phyloP scores from a whole-genome alignment of 1,139 yeast genomes.

The Lodderomyces elongisporus region DNA sequence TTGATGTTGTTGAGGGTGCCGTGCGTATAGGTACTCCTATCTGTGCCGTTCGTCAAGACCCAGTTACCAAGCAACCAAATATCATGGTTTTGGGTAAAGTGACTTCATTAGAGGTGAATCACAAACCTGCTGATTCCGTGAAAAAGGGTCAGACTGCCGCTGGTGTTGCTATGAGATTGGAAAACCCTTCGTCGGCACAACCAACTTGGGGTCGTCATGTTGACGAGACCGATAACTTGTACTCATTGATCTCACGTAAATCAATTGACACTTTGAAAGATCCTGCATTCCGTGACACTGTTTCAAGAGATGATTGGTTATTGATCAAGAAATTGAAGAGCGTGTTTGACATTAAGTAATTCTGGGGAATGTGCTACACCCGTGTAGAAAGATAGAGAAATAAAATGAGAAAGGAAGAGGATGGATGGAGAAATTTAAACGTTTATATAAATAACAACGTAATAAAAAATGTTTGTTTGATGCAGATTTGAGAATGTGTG shows the following conservation, averaged over 20 bases:
- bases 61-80: slow-evolving; percentile 71
- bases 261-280: slow-evolving; percentile 97
- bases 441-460: too few species aligned
- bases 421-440: not conserved
- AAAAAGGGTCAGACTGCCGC: slow-evolving; percentile 95
- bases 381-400: slow-evolving; percentile 1
- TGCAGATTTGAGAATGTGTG: too few species aligned
- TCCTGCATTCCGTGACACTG: slow-evolving; percentile 93
- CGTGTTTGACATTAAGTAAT: slow-evolving; percentile 66
- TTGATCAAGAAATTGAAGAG: slow-evolving; percentile 85
- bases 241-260: slow-evolving; percentile 81
- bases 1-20: slow-evolving; percentile 89
- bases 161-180: slow-evolving; percentile 98
- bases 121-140: slow-evolving; percentile 71
- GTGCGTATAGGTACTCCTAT: slow-evolving; percentile 92
- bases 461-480: too few species aligned
- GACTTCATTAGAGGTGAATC: slow-evolving; percentile 88
- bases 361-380: slow-evolving; percentile 18
- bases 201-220: slow-evolving; percentile 99
- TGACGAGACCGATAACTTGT: slow-evolving; percentile 83
- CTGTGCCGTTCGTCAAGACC: slow-evolving; percentile 87
- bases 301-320: slow-evolving; percentile 92
- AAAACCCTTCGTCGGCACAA: slow-evolving; percentile 84
- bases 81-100: slow-evolving; percentile 80
- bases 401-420: not conserved